Evolutionary conservation across 1,284 basidiomycete species (phyloP).

Genomic region (Ustilago bromivora): DNA sequence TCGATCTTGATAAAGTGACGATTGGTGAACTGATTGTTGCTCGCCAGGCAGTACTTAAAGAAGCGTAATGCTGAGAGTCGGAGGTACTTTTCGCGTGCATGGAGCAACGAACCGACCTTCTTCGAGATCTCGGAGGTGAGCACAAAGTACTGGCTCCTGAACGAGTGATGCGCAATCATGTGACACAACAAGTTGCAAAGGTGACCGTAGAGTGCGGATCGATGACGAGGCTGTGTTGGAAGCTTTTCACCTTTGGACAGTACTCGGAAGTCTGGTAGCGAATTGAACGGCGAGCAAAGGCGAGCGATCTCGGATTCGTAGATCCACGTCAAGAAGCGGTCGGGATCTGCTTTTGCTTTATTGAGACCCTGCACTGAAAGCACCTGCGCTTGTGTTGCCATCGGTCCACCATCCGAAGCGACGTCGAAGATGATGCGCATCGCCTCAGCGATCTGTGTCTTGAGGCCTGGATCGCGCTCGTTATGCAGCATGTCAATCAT

Average conservation of each 20-base stretch:
- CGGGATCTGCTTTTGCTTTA: constrained; percentile 82
- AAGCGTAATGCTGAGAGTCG: constrained; percentile 77
- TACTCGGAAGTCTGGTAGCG: constrained; percentile 78
- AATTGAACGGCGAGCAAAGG: constrained; percentile 82
- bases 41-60: constrained; percentile 85
- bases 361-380: constrained; percentile 47
- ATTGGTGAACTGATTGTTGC: constrained; percentile 87
- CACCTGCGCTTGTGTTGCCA: constrained; percentile 71
- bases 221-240: constrained; percentile 27
- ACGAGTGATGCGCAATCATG: constrained; percentile 85
- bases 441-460: constrained; percentile 91
- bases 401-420: constrained; percentile 49
- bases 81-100: constrained; percentile 87
- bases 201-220: constrained; percentile 67
- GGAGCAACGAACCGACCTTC: constrained; percentile 72
- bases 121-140: constrained; percentile 71
- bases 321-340: constrained; percentile 90
- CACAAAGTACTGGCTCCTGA: constrained; percentile 87
- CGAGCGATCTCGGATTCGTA: constrained; percentile 81
- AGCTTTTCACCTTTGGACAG: constrained; percentile 45
- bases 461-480: constrained; percentile 81
- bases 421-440: constrained; percentile 84
- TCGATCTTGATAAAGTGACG: constrained; percentile 87
- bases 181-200: constrained; percentile 87
- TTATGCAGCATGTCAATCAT: constrained; percentile 79